Base-by-base conservation (phyloP, 495 filamentous ascomycete genomes). In the Penicillium riverlandense region DNA sequence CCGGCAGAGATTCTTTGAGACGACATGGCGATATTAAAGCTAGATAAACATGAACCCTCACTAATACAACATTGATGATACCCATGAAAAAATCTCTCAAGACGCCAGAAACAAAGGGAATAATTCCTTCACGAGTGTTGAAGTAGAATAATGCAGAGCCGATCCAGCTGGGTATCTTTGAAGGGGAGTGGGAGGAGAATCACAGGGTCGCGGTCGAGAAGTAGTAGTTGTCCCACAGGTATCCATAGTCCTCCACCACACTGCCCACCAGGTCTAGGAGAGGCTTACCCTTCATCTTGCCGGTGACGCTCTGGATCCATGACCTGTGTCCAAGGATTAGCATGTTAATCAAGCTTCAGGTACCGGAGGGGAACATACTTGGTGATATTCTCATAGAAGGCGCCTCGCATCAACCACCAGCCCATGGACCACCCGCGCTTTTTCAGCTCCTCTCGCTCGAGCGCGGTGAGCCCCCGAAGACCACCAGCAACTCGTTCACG, bases 211-310 rank as follows among this genome's bases (percentile, higher is more conserved):
- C 78, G 9, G 82, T 85, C 9, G 81, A 75, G 63, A 97, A 97
- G 65, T 98, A 91, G 57, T 95, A 97, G 41, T 95, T 86, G 67
- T 96, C 91, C 92, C 92, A 98, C 11, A 98, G 72, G 57, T 92
- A 96, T 59, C 94, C 87, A 54, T 97, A 97, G 58, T 98, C 94
- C 60, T 95, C 90, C 43, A 97, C 55, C 15, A 98, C 77, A 41
- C 83, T 89, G 1, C 78, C 81, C 11, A 96, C 70, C 52, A 97
- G 67, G 52, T 85, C 83, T 40, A 94, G 75, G 57, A 96, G 67
- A 37, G 85, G 83, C 54, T 85, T 85, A 35, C 76, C 75, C 52
- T 81, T 82, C 54, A 96, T 77, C 54, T 79, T 86, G 22, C 58
- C 63, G 3, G 86, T 82, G 13, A 84, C 36, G 28, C 69, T 67